Evolutionary conservation across 805 yeast genomes (phyloP).

Genomic region (Nakazawaea ambrosiae): DNA sequence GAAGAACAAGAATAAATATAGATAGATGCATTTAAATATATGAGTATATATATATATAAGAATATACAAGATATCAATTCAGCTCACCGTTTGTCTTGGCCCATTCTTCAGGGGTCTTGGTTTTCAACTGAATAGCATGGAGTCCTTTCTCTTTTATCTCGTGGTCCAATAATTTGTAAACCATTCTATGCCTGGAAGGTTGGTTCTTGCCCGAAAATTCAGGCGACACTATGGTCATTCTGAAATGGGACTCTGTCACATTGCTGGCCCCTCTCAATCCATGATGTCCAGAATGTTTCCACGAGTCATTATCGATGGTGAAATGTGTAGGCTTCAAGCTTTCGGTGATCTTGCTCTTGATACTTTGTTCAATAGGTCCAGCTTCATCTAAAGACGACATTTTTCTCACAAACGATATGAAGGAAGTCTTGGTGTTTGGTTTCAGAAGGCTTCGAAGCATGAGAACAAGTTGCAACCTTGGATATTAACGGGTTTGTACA

Average conservation of each 20-base stretch:
- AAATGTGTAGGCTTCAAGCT: constrained; percentile 38
- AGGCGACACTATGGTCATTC: constrained; percentile 65
- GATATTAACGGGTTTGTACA: too few relatives aligned
- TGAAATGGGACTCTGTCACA: constrained; percentile 74
- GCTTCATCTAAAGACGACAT: constrained; percentile 15
- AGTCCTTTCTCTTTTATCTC: constrained; percentile 68
- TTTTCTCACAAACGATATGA: too few relatives aligned
- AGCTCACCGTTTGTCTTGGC: constrained; percentile 12
- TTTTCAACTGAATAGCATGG: constrained; percentile 83
- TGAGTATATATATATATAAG: too few relatives aligned
- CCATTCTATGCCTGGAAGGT: constrained; percentile 73
- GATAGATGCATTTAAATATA: constrained; percentile 3
- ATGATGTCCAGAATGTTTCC: constrained; percentile 82
- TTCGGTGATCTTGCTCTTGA: constrained; percentile 34
- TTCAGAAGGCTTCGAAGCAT: too few relatives aligned
- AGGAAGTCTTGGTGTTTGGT: too few relatives aligned
- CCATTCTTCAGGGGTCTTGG: constrained; percentile 65
- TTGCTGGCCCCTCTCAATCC: constrained; percentile 72
- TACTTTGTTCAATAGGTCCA: constrained; percentile 45
- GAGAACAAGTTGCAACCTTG: too few relatives aligned
- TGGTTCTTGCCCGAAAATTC: constrained; percentile 55
- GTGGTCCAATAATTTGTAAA: constrained; percentile 62
- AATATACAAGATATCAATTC: neutral
- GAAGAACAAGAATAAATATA: constrained; percentile 37
- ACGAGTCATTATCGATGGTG: constrained; percentile 71